Percentiles rank a stretch among this genome's conserved stretches.
These are phyloP conservation scores for Apiotrichum sp. DNA, from an alignment of 1,284 basidiomycete species.

Conservation along the genomic window DNA sequence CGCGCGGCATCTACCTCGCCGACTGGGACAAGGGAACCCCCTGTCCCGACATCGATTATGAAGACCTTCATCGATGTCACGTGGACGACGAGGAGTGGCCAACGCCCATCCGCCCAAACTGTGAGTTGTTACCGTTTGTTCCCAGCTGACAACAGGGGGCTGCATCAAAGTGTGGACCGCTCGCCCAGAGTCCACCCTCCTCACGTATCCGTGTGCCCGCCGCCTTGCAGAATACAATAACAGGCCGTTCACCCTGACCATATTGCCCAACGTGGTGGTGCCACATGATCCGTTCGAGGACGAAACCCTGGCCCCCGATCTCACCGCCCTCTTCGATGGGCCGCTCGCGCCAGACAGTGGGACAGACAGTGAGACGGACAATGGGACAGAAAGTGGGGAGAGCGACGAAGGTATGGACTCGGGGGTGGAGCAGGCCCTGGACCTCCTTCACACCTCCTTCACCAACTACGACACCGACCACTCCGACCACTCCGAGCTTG, in stretches of 20 bases:
- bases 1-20: slow-evolving; percentile 7
- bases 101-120: slow-evolving; percentile 1
- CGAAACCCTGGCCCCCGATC: not conserved
- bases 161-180: slow-evolving; percentile 6
- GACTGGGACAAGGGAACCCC: slow-evolving; percentile 11
- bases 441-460: too few relatives aligned
- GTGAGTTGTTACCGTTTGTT: not conserved
- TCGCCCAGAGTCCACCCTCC: not conserved
- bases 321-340: not conserved
- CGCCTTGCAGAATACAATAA: not conserved
- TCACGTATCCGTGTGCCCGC: not conserved
- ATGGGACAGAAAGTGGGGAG: not conserved
- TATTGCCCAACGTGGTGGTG: too few relatives aligned
- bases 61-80: not conserved
- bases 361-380: not conserved
- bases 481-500: not conserved
- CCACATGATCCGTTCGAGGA: not conserved
- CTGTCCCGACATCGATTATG: not conserved
- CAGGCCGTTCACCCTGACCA: too few relatives aligned
- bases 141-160: slow-evolving; percentile 3
- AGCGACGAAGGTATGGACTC: not conserved
- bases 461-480: not conserved
- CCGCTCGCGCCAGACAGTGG: not conserved
- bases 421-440: too few relatives aligned
- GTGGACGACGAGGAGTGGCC: not conserved